These are phyloP conservation scores for Taphrina wiesneri DNA, from an alignment of 1,139 yeast species.

Conservation along the genomic window DNA sequence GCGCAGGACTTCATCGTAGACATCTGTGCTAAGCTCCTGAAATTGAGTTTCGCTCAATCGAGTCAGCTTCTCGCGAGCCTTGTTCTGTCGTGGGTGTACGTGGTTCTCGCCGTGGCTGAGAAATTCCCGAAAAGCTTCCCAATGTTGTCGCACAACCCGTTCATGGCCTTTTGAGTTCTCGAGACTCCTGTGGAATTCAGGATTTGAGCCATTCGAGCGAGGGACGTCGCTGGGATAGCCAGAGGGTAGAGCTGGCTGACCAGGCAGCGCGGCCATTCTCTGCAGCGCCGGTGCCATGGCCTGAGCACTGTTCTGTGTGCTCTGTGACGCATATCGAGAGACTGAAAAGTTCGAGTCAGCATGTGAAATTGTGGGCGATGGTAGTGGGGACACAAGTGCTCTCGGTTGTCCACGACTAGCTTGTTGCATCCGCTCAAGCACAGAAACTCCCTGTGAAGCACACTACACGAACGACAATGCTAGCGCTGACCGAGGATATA, in stretches of 20 bases:
- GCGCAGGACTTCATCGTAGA: conserved; percentile 82
- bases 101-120: conserved; percentile 14
- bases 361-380: conserved; percentile 14
- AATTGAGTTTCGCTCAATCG: conserved; percentile 83
- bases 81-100: conserved; percentile 43
- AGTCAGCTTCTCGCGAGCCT: conserved; percentile 81
- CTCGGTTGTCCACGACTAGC: conserved; percentile 11
- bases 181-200: not conserved
- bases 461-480: not conserved
- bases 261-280: not conserved
- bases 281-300: conserved; percentile 4
- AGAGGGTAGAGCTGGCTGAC: not conserved
- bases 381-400: conserved; percentile 18
- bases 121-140: conserved; percentile 14
- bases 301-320: not conserved
- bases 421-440: conserved; percentile 9
- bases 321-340: conserved; percentile 9
- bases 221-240: not conserved
- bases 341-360: conserved; percentile 20
- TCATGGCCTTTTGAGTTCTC: not conserved
- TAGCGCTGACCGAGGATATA: not conserved
- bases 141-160: conserved; percentile 9
- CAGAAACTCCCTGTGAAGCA: not conserved
- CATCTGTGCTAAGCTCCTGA: conserved; percentile 86
- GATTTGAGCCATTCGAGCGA: conserved; percentile 1